Base-by-base conservation (phyloP, 371 early-diverging fungal genomes). In the Batrachochytrium dendrobatidis region DNA sequence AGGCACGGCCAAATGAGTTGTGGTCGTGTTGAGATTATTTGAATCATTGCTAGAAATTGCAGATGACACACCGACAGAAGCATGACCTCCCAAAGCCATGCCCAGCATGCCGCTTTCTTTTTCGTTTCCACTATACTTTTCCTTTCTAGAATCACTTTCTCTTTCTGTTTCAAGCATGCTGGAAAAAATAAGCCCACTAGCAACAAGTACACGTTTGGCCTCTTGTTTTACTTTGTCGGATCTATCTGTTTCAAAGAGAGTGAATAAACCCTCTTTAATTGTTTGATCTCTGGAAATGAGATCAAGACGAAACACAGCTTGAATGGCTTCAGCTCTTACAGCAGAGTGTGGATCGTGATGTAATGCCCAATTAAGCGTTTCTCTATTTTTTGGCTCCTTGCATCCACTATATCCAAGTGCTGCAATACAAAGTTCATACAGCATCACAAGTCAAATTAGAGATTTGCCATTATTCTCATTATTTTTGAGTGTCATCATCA, bases 291-390 rank as follows among this genome's bases (percentile, higher is more conserved):
- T 60, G 1, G 31, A 24, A 17, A 71, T 33, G 18, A 73, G 59
- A 1, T 62, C 65, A 24, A 76, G 63, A 10, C 62, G 51, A 1
- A 24, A 29, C 7, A 58, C 53, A 15, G 74, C 61, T 8, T 66
- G 35, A 33, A 72, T 65, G 25, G 77, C 70, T 52, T 73, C 77
- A 8, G 62, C 66, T 22, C 71, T 59, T 8, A 76, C 77, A 24
- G 63, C 55, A 0, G 63, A 32, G 39, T 61, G 46, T 4, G 26
- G 18, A 15, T 76, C 77, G 46, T 76, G 77, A 25, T 65, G 58
- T 15, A 76, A 49, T 22, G 56, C 59, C 61, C 73, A 76, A 58
- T 66, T 64, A 12, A 76, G 60, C 0, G 69, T 51, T 56, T 72
- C 74, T 2, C 61, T 39, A 15, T 68, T 59, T 24, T 74, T 68